These are phyloP conservation scores for Tylopilus plumbeoviolaceoides DNA, from an alignment of 768 basidiomycete species.

Conservation along the genomic window DNA sequence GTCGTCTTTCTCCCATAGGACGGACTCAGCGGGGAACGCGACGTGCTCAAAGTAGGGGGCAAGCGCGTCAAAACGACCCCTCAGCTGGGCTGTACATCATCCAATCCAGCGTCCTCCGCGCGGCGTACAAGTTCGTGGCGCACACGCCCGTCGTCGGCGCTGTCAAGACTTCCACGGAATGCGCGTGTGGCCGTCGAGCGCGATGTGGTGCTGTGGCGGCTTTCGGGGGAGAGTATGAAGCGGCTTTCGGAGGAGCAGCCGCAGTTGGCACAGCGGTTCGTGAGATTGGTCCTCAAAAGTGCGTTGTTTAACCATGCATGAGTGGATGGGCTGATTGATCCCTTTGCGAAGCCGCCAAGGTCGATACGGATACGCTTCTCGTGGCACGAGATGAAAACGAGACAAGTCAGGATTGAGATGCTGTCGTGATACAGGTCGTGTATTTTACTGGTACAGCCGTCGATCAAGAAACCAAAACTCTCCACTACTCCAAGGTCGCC, in stretches of 20 bases:
- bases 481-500: too few species aligned
- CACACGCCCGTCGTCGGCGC: slow-evolving; percentile 61
- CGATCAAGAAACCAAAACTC: too few species aligned
- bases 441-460: too few species aligned
- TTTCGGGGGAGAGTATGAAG: slow-evolving; percentile 67
- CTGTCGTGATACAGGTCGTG: too few species aligned
- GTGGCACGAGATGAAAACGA: slow-evolving; percentile 51
- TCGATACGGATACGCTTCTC: slow-evolving; percentile 60
- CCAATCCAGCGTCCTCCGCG: too few species aligned
- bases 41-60: too few species aligned
- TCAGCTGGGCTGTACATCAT: too few species aligned
- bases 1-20: too few species aligned
- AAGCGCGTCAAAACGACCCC: too few species aligned
- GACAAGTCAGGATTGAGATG: slow-evolving; percentile 16
- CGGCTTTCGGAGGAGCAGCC: slow-evolving; percentile 68
- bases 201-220: slow-evolving; percentile 75
- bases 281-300: slow-evolving; percentile 74
- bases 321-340: background rate
- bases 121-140: slow-evolving; percentile 76
- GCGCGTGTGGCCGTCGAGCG: slow-evolving; percentile 82
- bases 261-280: slow-evolving; percentile 56
- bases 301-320: slow-evolving; percentile 13
- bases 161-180: slow-evolving; percentile 77
- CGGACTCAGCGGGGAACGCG: too few species aligned
- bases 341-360: slow-evolving; percentile 50